phyloP scores from a whole-genome alignment of 129 eudicot genomes.

The Chrysanthemum lavandulifolium region DNA sequence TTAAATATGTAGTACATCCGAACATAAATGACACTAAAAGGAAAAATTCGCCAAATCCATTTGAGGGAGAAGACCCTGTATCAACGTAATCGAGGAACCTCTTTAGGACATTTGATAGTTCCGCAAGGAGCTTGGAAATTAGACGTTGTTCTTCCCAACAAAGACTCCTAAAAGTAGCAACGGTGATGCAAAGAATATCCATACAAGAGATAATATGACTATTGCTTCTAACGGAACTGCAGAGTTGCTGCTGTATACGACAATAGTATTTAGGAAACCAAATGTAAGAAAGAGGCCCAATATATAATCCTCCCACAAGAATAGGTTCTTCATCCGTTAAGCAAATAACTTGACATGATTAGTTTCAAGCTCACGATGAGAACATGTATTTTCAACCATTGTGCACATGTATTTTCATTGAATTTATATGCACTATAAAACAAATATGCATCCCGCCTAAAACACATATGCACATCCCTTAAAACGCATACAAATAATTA shows the following conservation, averaged over 20 bases:
- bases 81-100: slow-evolving; percentile 31
- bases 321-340: slow-evolving; percentile 33
- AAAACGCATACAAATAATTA: too few relatives aligned
- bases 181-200: slow-evolving; percentile 42
- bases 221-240: slow-evolving; percentile 39
- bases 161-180: slow-evolving; percentile 44
- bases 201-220: slow-evolving; percentile 34
- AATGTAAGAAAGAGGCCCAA: slow-evolving; percentile 10
- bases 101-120: slow-evolving; percentile 47
- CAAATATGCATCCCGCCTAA: too few relatives aligned
- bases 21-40: too few relatives aligned
- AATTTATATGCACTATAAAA: too few relatives aligned
- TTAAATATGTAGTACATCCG: not conserved
- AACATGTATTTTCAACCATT: too few relatives aligned
- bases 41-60: too few relatives aligned
- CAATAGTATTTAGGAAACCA: slow-evolving; percentile 37
- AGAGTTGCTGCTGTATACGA: slow-evolving; percentile 36
- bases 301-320: slow-evolving; percentile 31
- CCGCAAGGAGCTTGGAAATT: slow-evolving; percentile 48
- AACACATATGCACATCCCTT: too few relatives aligned
- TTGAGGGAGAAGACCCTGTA: too few relatives aligned
- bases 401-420: too few relatives aligned
- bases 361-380: too few relatives aligned
- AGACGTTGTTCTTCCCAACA: slow-evolving; percentile 33
- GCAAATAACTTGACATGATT: too few relatives aligned